Conservation (phyloP, 2,329 filamentous ascomycete species). For the Penicillium concentricum region DNA sequence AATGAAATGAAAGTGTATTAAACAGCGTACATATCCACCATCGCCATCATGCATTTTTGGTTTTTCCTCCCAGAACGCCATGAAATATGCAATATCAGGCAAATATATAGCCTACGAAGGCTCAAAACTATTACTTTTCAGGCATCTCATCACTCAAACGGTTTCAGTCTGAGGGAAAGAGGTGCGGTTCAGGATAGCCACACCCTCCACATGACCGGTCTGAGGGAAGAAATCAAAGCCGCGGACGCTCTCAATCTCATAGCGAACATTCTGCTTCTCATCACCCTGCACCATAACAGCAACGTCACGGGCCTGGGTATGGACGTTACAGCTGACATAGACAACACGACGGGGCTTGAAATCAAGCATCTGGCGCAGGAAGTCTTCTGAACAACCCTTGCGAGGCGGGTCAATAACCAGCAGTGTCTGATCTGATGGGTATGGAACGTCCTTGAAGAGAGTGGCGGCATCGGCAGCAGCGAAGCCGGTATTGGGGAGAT, state of each 20-base stretch:
- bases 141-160: not conserved
- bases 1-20: conserved; percentile 1
- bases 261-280: conserved; percentile 48
- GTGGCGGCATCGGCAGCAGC: conserved; percentile 82
- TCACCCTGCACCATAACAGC: conserved; percentile 77
- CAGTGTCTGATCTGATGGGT: conserved; percentile 76
- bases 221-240: conserved; percentile 99
- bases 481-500: conserved; percentile 74
- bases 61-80: conserved; percentile 8
- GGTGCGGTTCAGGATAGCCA: conserved; percentile 56
- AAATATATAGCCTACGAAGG: not conserved
- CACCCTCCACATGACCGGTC: conserved; percentile 66
- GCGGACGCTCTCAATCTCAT: conserved; percentile 83
- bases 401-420: conserved; percentile 96
- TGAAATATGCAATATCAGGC: conserved; percentile 6
- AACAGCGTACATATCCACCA: not conserved
- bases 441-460: conserved; percentile 75
- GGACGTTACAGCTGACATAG: conserved; percentile 97
- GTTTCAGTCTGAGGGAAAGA: conserved; percentile 15
- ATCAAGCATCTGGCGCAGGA: conserved; percentile 74
- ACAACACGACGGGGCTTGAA: conserved; percentile 79
- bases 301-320: conserved; percentile 92
- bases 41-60: not conserved
- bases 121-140: not conserved
- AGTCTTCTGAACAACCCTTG: conserved; percentile 87